Percentiles rank a stretch among this genome's conserved stretches.
These are phyloP conservation scores for Magnusiomyces sp. DNA, from an alignment of 1,139 yeast genomes.

Conservation along the genomic window DNA sequence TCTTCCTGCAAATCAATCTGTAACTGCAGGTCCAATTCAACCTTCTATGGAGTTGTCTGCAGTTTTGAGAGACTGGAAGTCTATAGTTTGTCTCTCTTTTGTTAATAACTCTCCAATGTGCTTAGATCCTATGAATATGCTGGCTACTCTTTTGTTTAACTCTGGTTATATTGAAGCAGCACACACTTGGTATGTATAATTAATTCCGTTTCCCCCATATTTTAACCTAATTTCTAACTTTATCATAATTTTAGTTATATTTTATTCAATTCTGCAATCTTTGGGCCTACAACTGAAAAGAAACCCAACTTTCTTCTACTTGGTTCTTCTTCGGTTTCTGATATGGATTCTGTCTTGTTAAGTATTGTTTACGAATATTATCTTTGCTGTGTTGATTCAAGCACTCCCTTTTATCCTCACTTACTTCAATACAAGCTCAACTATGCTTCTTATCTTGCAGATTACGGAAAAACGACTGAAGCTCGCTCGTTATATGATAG, in stretches of 20 bases:
- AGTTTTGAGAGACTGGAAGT: slow-evolving; percentile 29
- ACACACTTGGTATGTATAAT: slow-evolving; percentile 24
- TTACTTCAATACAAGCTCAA: slow-evolving; percentile 47
- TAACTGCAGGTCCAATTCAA: slow-evolving; percentile 7
- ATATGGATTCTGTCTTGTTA: slow-evolving; percentile 41
- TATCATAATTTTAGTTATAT: slow-evolving; percentile 31
- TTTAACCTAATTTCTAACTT: background rate
- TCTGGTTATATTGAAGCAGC: slow-evolving; percentile 30
- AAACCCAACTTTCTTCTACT: slow-evolving; percentile 5
- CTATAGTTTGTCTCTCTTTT: slow-evolving; percentile 27
- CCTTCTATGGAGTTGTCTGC: slow-evolving; percentile 10
- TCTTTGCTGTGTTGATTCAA: slow-evolving; percentile 15
- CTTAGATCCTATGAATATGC: slow-evolving; percentile 26
- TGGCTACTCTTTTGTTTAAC: slow-evolving; percentile 28
- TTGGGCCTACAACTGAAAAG: slow-evolving; percentile 9
- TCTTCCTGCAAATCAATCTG: slow-evolving; percentile 10
- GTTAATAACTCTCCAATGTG: slow-evolving; percentile 29
- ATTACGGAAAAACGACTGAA: slow-evolving; percentile 47
- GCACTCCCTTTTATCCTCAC: slow-evolving; percentile 40
- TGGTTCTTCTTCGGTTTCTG: slow-evolving; percentile 23
- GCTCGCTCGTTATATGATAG: slow-evolving; percentile 55
- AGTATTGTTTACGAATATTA: slow-evolving; percentile 69
- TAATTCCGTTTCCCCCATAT: background rate
- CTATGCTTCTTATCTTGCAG: slow-evolving; percentile 59
- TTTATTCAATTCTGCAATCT: slow-evolving; percentile 33